Base-by-base conservation (phyloP, 2,329 filamentous ascomycete species). In the Penicillium sp. region DNA sequence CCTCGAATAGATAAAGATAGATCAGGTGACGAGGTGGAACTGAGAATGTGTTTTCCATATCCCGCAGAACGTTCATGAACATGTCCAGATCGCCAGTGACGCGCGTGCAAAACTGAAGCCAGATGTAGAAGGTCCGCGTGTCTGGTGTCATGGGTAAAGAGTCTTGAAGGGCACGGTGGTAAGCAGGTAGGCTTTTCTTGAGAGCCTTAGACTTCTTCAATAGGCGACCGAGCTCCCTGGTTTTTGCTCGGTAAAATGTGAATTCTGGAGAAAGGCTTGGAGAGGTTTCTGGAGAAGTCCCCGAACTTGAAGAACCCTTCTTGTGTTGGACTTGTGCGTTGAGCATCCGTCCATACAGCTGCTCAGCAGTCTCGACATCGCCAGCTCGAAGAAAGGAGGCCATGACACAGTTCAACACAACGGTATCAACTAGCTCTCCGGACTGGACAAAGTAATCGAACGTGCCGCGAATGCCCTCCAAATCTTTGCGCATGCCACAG, bases 261-360 rank as follows among this genome's bases (percentile, higher is more conserved):
- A 73, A 69, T 77, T 68, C 80, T 70, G 57, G 70, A 61, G 44
- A 54, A 10, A 63, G 57, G 16, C 56, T 51, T 21, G 57, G 33
- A 16, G 35, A 24, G 9, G 47, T 50, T 19, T 57, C 47, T 14
- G 50, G 11, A 27, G 33, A 35, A 16, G 8, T 22, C 0, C 14
- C 48, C 5, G 45, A 26, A 19, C 35, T 27, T 35, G 14, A 39
- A 22, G 57, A 69, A 57, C 57, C 66, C 63, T 60, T 52, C 63
- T 60, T 69, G 80, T 50, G 74, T 65, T 57, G 64, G 64, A 22
- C 74, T 73, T 43, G 80, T 27, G 85, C 78, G 2, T 75, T 76
- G 72, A 92, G 93, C 93, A 99, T 98, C 58, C 87, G 86, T 56
- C 86, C 79, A 67, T 97, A 97, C 11, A 96, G 85, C 58, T 89